Base-by-base conservation (phyloP, 306 rosid genomes). In the Canavalia ensiformis region DNA sequence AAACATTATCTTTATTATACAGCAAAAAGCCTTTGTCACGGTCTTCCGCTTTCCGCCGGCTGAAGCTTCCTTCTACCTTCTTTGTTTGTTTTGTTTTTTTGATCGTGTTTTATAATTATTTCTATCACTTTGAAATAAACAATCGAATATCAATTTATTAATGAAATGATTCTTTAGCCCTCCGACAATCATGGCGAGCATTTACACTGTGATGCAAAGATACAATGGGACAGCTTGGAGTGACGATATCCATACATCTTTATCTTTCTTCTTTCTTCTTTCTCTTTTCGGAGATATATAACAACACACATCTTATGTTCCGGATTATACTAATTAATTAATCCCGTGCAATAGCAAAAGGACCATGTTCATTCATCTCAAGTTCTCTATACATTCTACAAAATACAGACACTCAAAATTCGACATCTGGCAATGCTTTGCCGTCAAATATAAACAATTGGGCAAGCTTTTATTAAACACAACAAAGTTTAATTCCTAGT, bases 161-260 rank as follows among this genome's bases (percentile, higher is more conserved):
- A 79, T 81, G 75, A 56, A 83, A 76, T 6, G 77, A 63, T 78
- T 83, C 83, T 37, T 81, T 82, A 50, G 65, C 74, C 31, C 70
- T 69, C 86, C 90, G 90, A 83, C 89, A 85, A 88, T 86, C 90
- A 90, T 85, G 90, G 83, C 85, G 56, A 85, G 87, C 92, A 90
- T 87, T 87, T 90, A 83, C 88, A 82, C 31, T 6, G 64, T 66
- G 77, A 79, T 84, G 84, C 87, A 67, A 79, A 79, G 81, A 79
- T 58, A 69, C 85, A 77, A 72, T 69, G 41, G 50, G 78, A 85
- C 92, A 88, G 91, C 92, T 84, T 66, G 94, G 87, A 82, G 64
- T 86, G 83, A 83, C 87, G 57, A 58, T 86, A 58, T 88, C 63
- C 69, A 4, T 72, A 44, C 31, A 77, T 62, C 66, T 78, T 81